These are phyloP conservation scores for Stipa capillata DNA, from an alignment of 176 grass and related monocot genomes.

Conservation along the genomic window DNA sequence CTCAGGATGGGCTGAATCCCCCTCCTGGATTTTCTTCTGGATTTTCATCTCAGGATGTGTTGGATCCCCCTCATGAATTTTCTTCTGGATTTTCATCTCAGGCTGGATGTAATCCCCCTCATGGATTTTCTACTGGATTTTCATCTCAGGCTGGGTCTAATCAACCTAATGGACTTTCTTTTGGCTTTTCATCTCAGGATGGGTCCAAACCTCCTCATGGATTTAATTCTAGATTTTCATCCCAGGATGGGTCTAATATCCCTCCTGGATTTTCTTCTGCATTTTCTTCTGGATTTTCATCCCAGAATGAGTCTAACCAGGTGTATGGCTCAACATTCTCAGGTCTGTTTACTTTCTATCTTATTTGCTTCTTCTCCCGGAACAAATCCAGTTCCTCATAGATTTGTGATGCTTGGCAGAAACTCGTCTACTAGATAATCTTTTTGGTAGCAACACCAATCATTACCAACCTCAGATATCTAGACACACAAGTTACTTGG, in stretches of 20 bases:
- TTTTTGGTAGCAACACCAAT: slow-evolving; percentile 37
- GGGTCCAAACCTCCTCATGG: slow-evolving; percentile 23
- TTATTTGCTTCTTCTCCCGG: background rate
- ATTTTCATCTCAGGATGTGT: slow-evolving; percentile 45
- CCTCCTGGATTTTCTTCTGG: slow-evolving; percentile 37
- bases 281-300: slow-evolving; percentile 43
- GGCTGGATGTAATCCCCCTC: no score
- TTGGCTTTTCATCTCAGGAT: slow-evolving; percentile 34
- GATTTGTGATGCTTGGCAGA: slow-evolving; percentile 31
- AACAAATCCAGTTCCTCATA: slow-evolving; percentile 20
- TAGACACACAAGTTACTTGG: slow-evolving; percentile 55
- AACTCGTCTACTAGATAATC: slow-evolving; percentile 32
- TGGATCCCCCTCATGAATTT: slow-evolving; percentile 26
- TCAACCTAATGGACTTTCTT: slow-evolving; percentile 5
- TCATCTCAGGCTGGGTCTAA: slow-evolving; percentile 43
- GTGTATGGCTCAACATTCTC: slow-evolving; percentile 30
- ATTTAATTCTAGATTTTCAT: slow-evolving; percentile 30
- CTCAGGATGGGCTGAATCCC: slow-evolving; percentile 44
- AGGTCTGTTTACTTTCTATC: slow-evolving; percentile 30
- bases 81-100: slow-evolving; percentile 13
- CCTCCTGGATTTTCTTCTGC: slow-evolving; percentile 40
- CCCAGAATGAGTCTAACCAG: slow-evolving; percentile 40
- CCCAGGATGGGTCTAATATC: slow-evolving; percentile 44
- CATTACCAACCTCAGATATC: slow-evolving; percentile 47
- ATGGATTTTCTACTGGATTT: no score